Percentiles rank a stretch among this genome's conserved stretches.
phyloP scores from a whole-genome alignment of 805 yeast species.

The Torulaspora indica region DNA sequence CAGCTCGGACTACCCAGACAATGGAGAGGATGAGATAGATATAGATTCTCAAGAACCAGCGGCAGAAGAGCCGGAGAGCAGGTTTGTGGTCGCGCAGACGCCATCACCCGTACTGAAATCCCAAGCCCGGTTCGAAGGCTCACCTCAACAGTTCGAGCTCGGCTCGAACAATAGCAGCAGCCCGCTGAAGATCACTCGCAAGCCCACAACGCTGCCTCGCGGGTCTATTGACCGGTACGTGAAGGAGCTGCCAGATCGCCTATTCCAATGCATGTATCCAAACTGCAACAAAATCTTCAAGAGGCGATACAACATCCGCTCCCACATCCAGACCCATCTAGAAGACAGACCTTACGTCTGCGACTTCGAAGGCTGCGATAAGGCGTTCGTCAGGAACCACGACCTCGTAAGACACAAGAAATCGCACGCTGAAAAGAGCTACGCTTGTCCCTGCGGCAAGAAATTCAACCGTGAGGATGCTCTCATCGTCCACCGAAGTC shows the following conservation, averaged over 20 bases:
- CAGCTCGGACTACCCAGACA: slow-evolving; percentile 10
- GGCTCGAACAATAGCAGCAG: slow-evolving; percentile 11
- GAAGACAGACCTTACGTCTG: slow-evolving; percentile 92
- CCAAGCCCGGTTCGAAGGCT: slow-evolving; percentile 32
- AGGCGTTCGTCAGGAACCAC: slow-evolving; percentile 91
- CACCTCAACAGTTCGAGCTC: slow-evolving; percentile 21
- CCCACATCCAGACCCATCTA: slow-evolving; percentile 94
- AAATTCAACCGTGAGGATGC: slow-evolving; percentile 89
- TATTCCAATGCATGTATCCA: slow-evolving; percentile 68
- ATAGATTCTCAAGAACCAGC: slow-evolving; percentile 4
- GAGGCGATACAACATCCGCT: slow-evolving; percentile 84
- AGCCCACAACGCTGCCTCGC: slow-evolving; percentile 58
- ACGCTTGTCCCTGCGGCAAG: slow-evolving; percentile 88
- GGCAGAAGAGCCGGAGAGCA: slow-evolving; percentile 33
- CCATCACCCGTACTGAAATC: slow-evolving; percentile 44
- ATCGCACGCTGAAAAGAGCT: slow-evolving; percentile 72
- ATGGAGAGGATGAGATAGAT: slow-evolving; percentile 6
- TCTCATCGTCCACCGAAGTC: slow-evolving; percentile 67
- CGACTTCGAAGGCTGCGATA: slow-evolving; percentile 55
- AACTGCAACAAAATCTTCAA: slow-evolving; percentile 80
- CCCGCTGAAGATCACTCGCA: slow-evolving; percentile 30
- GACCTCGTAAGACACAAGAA: slow-evolving; percentile 87
- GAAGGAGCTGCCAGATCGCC: slow-evolving; percentile 71
- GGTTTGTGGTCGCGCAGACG: slow-evolving; percentile 37
- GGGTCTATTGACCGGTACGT: slow-evolving; percentile 84